Base-by-base conservation (phyloP, 306 rosid species). In the Leucaena leucocephala region DNA sequence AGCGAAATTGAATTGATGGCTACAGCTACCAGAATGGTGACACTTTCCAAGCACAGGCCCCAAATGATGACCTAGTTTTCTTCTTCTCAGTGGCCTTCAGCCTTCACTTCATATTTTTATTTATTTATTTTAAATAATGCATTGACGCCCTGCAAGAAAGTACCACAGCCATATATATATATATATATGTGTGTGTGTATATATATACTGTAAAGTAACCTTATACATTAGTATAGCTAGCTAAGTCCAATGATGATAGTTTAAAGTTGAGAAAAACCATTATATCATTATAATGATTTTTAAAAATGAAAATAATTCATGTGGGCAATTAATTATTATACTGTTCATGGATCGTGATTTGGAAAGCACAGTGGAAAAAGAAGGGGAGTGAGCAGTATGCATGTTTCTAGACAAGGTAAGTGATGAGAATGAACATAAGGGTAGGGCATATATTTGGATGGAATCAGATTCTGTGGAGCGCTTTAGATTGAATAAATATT, bases 1-100 rank as follows among this genome's bases (percentile, higher is more conserved):
- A 80, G 72, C 48, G 66, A 74, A 71, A 62, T 17, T 77, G 87
- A 89, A 66, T 84, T 87, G 88, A 84, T 84, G 82, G 86, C 82
- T 84, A 84, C 87, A 84, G 85, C 82, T 82, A 84, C 88, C 88
- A 65, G 86, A 86, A 82, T 80, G 78, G 79, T 78, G 86, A 84
- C 90, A 74, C 72, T 85, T 84, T 87, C 85, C 88, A 80, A 87
- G 82, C 88, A 80, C 75, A 44, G 63, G 39, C 78, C 80, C 82
- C 68, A 81, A 70, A 79, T 75, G 34, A 85, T 86, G 50, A 68
- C 81, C 74, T 54, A 46, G 73, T 86, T 82, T 84, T 73, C 78
- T 78, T 70, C 57, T 43, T 5, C 68, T 62, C 50, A 72, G 78
- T 76, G 59, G 27, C 44, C 7, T 16, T 44, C 38, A 34, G 27